Evolutionary conservation across 176 grass and related monocot species (phyloP), one percentile per base, ranked within the genome.

Genomic region (Aegilops sharonensis): DNA sequence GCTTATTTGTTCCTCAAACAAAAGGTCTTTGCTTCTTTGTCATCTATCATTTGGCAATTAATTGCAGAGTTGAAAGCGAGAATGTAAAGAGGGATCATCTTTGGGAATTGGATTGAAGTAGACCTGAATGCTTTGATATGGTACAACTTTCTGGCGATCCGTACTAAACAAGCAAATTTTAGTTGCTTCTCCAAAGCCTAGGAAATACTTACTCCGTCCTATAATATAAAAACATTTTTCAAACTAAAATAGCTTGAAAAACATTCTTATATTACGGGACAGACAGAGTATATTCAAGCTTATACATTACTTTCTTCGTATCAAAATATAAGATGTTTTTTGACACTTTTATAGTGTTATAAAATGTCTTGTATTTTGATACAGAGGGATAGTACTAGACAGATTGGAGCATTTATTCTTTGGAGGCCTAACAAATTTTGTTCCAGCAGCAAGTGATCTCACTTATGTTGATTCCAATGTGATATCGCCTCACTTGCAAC

Each of bases 51-150:
- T 84, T 57, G 36, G 57, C 59, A 84, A 87, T 87, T 79, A 40
- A 87, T 87, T 81, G 83, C 78, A 79, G 57, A 15, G 25, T 29
- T 25, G 71, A 81, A 84, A 63, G n/a, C 13, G 37, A 6, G 27
- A 69, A 75, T 79, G 75, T 64, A 83, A 50, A 84, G 83, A 43
- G 57, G 6, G 66, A 83, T 87, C 84, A 47, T 74, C 74, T 87
- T 90, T 84, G 87, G 89, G 86, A 87, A 62, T 78, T 74, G 83
- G 78, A 36, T 81, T n/a, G 70, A 88, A 90, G 60, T 89, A 78
- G 57, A 56, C 81, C 92, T 47, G 60, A 64, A 78, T 92, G 84
- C 71, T 87, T 89, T 89, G 90, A 85, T 89, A 91, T 87, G 84
- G 83, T 75, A 86, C 81, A 68, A 63, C 81, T 88, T 94, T 88